Conservation (phyloP, 1,139 yeast species). For the Geotrichum candidum region DNA sequence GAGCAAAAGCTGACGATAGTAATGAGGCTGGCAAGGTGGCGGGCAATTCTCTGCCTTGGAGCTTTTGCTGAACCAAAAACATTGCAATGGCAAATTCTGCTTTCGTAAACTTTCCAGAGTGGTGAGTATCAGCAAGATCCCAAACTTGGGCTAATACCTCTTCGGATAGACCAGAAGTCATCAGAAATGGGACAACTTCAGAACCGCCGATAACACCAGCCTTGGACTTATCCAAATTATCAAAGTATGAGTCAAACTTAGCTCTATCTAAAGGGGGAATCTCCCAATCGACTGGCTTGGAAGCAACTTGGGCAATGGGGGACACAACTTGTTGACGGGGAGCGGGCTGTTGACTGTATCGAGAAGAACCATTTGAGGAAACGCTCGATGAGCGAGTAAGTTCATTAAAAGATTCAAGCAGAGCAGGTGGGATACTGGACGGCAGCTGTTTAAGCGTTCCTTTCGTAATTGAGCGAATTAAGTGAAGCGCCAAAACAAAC, state of each 20-base stretch:
- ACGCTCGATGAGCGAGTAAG: slow-evolving; percentile 2
- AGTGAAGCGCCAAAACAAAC: slow-evolving; percentile 89
- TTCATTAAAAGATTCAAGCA: slow-evolving; percentile 21
- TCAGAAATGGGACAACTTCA: slow-evolving; percentile 81
- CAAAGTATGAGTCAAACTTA: slow-evolving; percentile 75
- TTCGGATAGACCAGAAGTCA: slow-evolving; percentile 80
- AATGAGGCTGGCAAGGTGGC: slow-evolving; percentile 37
- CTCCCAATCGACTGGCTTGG: slow-evolving; percentile 49
- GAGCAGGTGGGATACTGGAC: slow-evolving; percentile 50
- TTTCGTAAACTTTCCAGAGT: slow-evolving; percentile 73
- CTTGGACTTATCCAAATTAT: slow-evolving; percentile 61
- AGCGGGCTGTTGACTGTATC: slow-evolving; percentile 7
- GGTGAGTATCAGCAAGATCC: slow-evolving; percentile 89
- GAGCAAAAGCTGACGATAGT: neutral
- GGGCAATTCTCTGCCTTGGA: slow-evolving; percentile 74
- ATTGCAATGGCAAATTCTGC: slow-evolving; percentile 88
- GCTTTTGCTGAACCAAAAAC: slow-evolving; percentile 78
- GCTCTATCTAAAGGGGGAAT: slow-evolving; percentile 62
- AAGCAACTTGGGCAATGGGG: slow-evolving; percentile 17
- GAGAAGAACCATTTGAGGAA: neutral
- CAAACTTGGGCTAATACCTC: slow-evolving; percentile 83
- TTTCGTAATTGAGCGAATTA: slow-evolving; percentile 74
- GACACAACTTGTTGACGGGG: slow-evolving; percentile 16
- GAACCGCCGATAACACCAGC: slow-evolving; percentile 56
- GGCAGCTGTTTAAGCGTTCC: slow-evolving; percentile 66